Evolutionary conservation across 352 stramenopile species (phyloP).

Genomic region (Phytophthora megakarya): DNA sequence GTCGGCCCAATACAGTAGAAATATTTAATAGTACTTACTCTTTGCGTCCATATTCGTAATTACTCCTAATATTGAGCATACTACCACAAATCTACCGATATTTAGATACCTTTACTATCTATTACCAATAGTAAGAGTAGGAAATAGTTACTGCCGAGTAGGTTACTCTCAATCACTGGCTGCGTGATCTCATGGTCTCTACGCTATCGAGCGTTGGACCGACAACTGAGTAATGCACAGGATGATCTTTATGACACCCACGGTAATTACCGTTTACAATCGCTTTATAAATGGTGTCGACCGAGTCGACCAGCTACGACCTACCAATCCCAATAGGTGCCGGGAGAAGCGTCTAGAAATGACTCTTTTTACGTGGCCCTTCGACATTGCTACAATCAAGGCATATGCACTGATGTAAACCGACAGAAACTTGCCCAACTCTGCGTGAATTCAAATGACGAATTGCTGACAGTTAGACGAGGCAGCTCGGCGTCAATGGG

Average conservation of each 20-base stretch:
- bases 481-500: neutral
- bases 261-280: conserved; percentile 9
- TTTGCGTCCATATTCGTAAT: no score
- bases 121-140: no score
- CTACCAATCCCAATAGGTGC: neutral
- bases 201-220: no score
- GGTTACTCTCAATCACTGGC: no score
- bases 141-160: no score
- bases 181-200: neutral
- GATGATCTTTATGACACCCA: neutral
- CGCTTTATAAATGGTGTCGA: conserved; percentile 10
- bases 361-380: conserved; percentile 1
- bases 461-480: conserved; percentile 4
- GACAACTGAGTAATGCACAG: neutral
- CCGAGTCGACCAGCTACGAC: conserved; percentile 5
- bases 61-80: no score
- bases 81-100: no score
- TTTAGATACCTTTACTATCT: no score
- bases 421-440: neutral
- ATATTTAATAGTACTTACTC: no score
- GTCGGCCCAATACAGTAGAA: no score
- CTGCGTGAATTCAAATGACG: conserved; percentile 16
- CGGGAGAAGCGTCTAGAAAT: neutral
- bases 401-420: conserved; percentile 3
- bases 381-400: conserved; percentile 2